A percentile compares a stretch with the other conserved stretches of the same genome.
phyloP scores from a whole-genome alignment of 192 early-diverging fungal species.

The Gonapodya sp. region DNA sequence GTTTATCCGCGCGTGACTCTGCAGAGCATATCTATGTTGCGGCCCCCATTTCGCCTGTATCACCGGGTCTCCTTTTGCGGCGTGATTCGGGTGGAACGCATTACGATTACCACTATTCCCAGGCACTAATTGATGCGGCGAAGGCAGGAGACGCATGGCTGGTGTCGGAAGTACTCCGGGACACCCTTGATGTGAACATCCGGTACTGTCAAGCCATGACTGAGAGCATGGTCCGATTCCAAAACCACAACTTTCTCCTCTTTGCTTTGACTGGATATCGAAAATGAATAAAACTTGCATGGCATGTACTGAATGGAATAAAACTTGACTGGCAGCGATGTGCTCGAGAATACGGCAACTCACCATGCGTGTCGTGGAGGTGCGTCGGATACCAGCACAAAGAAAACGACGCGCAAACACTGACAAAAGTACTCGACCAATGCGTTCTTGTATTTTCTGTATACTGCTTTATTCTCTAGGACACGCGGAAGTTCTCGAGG shows the following conservation, averaged over 20 bases:
- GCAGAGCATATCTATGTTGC: neutral
- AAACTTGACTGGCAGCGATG: no score
- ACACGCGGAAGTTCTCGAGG: constrained; percentile 24
- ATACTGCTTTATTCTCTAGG: no score
- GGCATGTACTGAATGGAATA: no score
- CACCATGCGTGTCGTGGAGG: constrained; percentile 27
- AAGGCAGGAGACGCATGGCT: neutral
- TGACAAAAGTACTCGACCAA: no score
- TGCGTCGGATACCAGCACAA: no score
- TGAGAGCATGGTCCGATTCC: neutral
- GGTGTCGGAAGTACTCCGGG: neutral
- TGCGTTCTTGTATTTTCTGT: no score
- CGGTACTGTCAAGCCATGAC: neutral
- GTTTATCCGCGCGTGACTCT: no score
- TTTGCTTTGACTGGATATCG: no score
- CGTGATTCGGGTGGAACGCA: neutral
- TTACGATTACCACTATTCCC: neutral
- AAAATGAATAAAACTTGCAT: no score
- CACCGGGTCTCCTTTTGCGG: neutral
- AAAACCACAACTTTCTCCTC: neutral
- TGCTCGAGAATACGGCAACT: constrained; percentile 30
- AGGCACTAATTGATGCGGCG: neutral
- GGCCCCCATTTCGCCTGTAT: neutral
- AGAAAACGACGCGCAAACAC: no score
- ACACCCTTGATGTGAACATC: neutral